A percentile compares a stretch with the other conserved stretches of the same genome.
Conservation (phyloP, 148 eudicot genomes). For the Rheum nobile region DNA sequence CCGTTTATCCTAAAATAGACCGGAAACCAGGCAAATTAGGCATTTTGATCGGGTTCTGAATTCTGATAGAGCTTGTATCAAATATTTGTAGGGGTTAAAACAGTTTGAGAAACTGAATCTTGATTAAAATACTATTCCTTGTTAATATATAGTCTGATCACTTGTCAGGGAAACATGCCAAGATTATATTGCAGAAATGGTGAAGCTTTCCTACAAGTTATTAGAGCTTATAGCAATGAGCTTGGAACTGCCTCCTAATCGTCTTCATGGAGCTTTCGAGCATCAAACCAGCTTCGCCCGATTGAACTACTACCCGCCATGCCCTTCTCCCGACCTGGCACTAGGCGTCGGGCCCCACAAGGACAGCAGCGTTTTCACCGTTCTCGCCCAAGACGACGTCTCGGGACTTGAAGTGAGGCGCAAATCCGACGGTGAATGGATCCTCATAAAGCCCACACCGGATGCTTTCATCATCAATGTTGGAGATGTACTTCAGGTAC, state of each 20-base stretch:
- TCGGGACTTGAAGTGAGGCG: conserved; percentile 74
- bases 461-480: conserved; percentile 59
- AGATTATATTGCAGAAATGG: conserved; percentile 47
- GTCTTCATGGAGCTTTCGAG: conserved; percentile 28
- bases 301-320: conserved; percentile 59
- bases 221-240: conserved; percentile 56
- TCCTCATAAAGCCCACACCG: conserved; percentile 47
- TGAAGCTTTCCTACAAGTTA: conserved; percentile 32
- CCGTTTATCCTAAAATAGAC: too few relatives aligned
- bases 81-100: neutral
- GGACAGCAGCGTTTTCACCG: conserved; percentile 61
- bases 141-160: neutral
- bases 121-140: neutral
- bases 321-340: conserved; percentile 53
- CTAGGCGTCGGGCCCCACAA: conserved; percentile 73
- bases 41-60: neutral
- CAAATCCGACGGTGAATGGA: conserved; percentile 67
- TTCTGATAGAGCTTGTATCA: too few relatives aligned
- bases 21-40: neutral
- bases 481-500: conserved; percentile 77
- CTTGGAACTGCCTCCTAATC: conserved; percentile 33
- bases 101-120: neutral
- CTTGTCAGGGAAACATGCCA: conserved; percentile 37
- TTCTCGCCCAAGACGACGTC: conserved; percentile 74
- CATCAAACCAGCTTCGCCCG: conserved; percentile 39